Base-by-base conservation (phyloP, 352 stramenopile genomes). In the Aphanomyces astaci region DNA sequence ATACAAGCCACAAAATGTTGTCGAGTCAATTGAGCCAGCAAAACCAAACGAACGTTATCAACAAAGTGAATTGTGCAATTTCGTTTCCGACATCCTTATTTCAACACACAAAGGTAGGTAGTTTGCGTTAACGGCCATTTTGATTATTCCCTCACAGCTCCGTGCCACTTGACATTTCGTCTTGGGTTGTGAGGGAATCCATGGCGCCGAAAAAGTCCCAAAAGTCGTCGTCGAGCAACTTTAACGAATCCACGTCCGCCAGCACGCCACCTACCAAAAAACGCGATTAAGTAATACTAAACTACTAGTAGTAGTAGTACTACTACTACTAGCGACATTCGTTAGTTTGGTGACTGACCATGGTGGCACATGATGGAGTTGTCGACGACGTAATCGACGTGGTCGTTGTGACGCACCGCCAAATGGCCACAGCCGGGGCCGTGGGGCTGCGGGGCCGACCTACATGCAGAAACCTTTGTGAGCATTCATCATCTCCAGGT, bases 351-450 rank as follows among this genome's bases (percentile, higher is more conserved):
- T 68, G 81, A 77, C 15, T 76, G 82, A 17, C 75, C 77, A 36
- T 88, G 76, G 54, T 88, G 84, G 52, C 84, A 92, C 51, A 89
- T 87, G 24, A 92, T 69, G 52, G 83, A 88, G 72, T 92, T 82
- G 43, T 92, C 84, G 33, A 92, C 84, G 33, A 92, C 84, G 56
- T 92, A 92, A 63, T 92, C 84, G 51, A 92, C 88, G 73, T 92
- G 84, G 70, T 92, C 82, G 5, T 81, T 77, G 69, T 92, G 84
- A 27, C 84, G 84, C 27, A 92, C 84, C 13, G 84, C 72, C 43
- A 92, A 59, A 31, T 92, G 84, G 3, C 84, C 84, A 39, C 84
- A 92, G 17, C 82, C 82, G 1, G 84, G 84, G 2, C 82, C 73
- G 64, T 92, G 84, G 15, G 31, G 17, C 28, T 46, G 32, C 3